Conservation (phyloP, 768 basidiomycete genomes). For the Boletus reticuloceps region DNA sequence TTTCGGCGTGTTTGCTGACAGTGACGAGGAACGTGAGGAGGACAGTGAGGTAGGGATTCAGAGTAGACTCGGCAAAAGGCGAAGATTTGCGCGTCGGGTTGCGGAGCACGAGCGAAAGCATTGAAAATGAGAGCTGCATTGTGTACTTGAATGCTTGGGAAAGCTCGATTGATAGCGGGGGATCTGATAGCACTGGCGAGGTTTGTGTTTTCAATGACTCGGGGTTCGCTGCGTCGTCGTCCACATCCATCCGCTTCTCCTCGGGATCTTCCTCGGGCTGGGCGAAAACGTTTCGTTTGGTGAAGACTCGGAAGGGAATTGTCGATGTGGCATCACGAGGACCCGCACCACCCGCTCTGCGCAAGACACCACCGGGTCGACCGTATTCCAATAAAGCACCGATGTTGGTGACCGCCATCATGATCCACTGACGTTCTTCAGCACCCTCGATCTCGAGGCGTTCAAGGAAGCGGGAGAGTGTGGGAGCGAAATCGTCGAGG, state of each 20-base stretch:
- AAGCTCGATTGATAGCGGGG: constrained; percentile 41
- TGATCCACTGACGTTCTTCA: constrained; percentile 89
- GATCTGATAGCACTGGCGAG: constrained; percentile 30
- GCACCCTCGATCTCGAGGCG: constrained; percentile 79
- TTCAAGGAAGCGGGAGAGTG: constrained; percentile 83
- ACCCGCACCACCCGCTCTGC: constrained; percentile 52
- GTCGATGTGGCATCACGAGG: constrained; percentile 36
- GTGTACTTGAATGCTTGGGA: constrained; percentile 72
- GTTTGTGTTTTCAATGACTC: constrained; percentile 21
- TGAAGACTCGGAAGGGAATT: constrained; percentile 47
- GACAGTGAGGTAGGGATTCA: constrained; percentile 87
- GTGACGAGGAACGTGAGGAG: constrained; percentile 88
- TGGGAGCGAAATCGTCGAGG: constrained; percentile 85
- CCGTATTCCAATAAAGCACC: constrained; percentile 87
- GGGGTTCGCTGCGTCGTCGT: constrained; percentile 40
- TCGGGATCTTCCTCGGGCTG: constrained; percentile 39
- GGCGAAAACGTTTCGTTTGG: constrained; percentile 40
- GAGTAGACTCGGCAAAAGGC: constrained; percentile 48
- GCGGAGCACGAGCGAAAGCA: constrained; percentile 70
- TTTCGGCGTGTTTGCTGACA: constrained; percentile 60
- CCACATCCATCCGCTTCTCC: constrained; percentile 64
- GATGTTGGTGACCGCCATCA: constrained; percentile 91
- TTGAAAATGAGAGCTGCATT: constrained; percentile 72
- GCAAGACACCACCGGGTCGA: constrained; percentile 63
- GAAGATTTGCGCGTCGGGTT: constrained; percentile 60